Conservation (phyloP, 2,329 filamentous ascomycete species). For the Chaetomium olivaceum region DNA sequence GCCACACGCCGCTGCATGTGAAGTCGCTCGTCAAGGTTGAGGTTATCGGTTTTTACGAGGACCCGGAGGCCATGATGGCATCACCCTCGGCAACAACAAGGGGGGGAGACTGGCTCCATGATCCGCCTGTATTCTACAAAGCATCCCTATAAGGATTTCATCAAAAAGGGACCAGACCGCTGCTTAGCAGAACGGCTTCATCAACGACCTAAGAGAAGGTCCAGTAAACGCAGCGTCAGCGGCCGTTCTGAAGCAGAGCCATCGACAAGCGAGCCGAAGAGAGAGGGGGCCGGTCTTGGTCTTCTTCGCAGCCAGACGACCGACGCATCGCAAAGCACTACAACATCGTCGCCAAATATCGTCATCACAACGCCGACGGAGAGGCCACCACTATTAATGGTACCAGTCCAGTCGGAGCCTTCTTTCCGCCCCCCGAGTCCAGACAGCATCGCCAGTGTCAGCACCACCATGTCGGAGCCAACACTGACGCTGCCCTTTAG, state of each 20-base stretch:
- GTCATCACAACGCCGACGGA: constrained; percentile 39
- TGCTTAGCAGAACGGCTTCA: constrained; percentile 57
- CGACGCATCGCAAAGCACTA: constrained; percentile 21
- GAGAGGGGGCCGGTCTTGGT: constrained; percentile 27
- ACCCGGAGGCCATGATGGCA: constrained; percentile 43
- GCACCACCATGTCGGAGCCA: constrained; percentile 39
- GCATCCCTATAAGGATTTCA: constrained; percentile 54
- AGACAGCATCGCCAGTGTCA: constrained; percentile 33
- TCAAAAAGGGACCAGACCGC: constrained; percentile 55
- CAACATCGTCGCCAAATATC: constrained; percentile 40
- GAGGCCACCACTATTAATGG: constrained; percentile 38
- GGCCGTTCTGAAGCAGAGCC: neutral
- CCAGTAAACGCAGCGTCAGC: constrained; percentile 3
- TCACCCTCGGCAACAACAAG: constrained; percentile 37
- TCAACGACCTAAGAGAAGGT: constrained; percentile 22
- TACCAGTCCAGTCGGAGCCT: constrained; percentile 37
- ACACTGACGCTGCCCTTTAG: constrained; percentile 17
- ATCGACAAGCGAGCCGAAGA: neutral
- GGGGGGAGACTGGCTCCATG: constrained; percentile 39
- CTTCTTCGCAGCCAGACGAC: constrained; percentile 12
- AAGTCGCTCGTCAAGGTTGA: constrained; percentile 58
- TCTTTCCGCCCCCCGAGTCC: constrained; percentile 37
- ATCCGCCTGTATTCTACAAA: constrained; percentile 55
- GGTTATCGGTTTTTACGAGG: constrained; percentile 61
- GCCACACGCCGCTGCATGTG: constrained; percentile 50